These are phyloP conservation scores for Syzygium aqueum DNA, from an alignment of 345 rosid genomes.

Conservation along the genomic window DNA sequence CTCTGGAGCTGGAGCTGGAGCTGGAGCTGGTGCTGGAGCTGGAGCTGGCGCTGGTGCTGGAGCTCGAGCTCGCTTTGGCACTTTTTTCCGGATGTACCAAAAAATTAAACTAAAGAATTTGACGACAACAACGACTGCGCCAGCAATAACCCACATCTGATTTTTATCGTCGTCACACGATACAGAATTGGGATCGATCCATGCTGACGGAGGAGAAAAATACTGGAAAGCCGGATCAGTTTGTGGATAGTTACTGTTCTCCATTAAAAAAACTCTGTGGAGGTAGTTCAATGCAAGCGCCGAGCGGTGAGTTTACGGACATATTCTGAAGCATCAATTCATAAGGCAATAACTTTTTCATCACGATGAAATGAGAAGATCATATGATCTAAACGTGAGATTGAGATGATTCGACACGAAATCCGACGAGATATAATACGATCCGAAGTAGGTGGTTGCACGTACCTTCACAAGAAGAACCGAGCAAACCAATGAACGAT, in stretches of 20 bases:
- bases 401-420: background rate
- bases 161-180: background rate
- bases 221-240: background rate
- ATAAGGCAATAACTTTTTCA: background rate
- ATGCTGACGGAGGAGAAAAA: background rate
- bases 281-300: background rate
- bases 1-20: no score
- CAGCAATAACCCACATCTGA: constrained; percentile 1
- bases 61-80: no score
- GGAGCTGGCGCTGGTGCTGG: no score
- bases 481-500: background rate
- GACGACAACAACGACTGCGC: background rate
- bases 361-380: background rate
- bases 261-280: background rate
- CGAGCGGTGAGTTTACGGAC: background rate
- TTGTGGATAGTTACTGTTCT: background rate
- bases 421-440: background rate
- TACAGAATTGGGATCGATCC: background rate
- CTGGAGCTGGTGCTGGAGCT: no score
- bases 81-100: background rate
- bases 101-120: background rate
- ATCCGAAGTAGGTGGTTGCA: background rate
- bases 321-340: background rate
- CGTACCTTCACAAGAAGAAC: background rate
- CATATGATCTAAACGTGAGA: background rate